Percentiles rank a stretch among this genome's conserved stretches.
Conservation (phyloP, 192 early-diverging fungal species). For the Backusella morwellensis region DNA sequence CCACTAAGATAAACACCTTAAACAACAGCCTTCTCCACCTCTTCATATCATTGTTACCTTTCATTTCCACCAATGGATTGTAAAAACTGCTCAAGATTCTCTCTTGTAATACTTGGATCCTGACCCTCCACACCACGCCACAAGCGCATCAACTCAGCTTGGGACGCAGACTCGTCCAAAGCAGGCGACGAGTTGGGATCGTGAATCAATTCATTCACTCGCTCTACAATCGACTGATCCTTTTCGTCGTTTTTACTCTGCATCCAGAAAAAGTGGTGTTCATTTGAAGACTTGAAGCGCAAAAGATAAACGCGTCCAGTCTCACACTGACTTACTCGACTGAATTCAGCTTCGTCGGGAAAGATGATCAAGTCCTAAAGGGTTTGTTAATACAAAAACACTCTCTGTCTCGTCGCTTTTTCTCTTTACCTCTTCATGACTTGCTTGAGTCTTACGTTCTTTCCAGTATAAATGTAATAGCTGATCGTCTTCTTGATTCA, state of each 20-base stretch:
- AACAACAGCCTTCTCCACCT: background rate
- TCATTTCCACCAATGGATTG: constrained; percentile 30
- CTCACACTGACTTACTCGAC: constrained; percentile 45
- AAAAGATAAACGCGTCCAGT: constrained; percentile 79
- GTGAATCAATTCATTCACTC: constrained; percentile 61
- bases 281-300: constrained; percentile 76
- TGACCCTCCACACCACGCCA: constrained; percentile 1
- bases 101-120: constrained; percentile 19
- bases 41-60: background rate
- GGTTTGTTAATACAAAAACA: background rate
- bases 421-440: constrained; percentile 41
- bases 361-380: constrained; percentile 68
- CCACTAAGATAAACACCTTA: background rate
- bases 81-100: constrained; percentile 37
- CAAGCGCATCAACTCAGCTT: constrained; percentile 28
- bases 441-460: constrained; percentile 51
- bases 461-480: constrained; percentile 83
- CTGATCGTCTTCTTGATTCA: constrained; percentile 68
- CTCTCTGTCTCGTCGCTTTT: background rate
- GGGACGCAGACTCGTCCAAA: constrained; percentile 14
- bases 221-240: constrained; percentile 54
- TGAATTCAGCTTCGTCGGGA: constrained; percentile 71
- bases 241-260: constrained; percentile 62
- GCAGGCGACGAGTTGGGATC: constrained; percentile 31
- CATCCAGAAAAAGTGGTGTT: constrained; percentile 84